A percentile compares a stretch with the other conserved stretches of the same genome.
Evolutionary conservation across 345 rosid species (phyloP).

Genomic region (Dimocarpus longan): DNA sequence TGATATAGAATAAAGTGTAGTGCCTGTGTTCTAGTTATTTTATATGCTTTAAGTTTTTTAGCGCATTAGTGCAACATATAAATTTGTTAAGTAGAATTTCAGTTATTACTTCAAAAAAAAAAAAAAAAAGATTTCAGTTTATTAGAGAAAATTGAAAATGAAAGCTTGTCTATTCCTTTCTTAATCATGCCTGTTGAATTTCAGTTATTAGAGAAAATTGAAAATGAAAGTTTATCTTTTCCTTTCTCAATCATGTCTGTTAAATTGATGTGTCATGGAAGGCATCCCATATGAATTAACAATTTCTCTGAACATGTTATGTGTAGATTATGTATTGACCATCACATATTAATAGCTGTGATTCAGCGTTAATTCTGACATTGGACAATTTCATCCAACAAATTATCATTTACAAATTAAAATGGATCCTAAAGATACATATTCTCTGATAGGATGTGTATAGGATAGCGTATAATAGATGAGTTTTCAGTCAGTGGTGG

Average conservation of each 20-base stretch:
- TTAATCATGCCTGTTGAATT: not conserved
- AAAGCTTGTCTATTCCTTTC: constrained; percentile 1
- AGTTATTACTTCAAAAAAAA: no score
- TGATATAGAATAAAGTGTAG: not conserved
- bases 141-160: constrained; percentile 3
- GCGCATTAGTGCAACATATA: not conserved
- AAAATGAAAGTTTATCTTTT: constrained; percentile 2
- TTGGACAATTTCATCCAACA: not conserved
- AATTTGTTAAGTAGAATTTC: not conserved
- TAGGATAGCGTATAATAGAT: not conserved
- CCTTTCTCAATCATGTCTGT: not conserved
- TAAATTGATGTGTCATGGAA: not conserved
- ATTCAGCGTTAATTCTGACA: not conserved
- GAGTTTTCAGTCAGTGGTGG: constrained; percentile 1
- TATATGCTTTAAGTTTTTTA: not conserved
- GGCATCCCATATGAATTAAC: not conserved
- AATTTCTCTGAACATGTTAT: not conserved
- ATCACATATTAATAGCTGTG: not conserved
- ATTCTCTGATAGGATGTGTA: not conserved
- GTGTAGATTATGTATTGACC: not conserved
- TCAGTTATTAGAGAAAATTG: not conserved
- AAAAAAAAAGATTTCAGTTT: not conserved
- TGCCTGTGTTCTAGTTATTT: not conserved
- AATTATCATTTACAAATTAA: not conserved
- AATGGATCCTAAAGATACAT: not conserved